These are phyloP conservation scores for Trichosporon coremiiforme DNA, from an alignment of 1,284 basidiomycete species.

Conservation along the genomic window DNA sequence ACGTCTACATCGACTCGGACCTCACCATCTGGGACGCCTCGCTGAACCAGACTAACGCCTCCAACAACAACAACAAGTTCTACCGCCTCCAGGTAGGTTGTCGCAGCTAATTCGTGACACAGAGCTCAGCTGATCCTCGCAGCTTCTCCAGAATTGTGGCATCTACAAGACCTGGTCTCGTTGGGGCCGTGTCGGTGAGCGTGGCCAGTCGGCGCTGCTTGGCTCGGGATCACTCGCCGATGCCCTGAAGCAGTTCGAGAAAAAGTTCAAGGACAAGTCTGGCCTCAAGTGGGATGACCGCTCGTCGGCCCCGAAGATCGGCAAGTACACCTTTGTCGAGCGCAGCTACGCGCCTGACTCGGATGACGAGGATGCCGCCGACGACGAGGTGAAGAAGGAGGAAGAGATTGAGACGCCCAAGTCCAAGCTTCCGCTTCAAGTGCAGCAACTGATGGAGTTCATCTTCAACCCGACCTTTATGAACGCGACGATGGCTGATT, in stretches of 20 bases:
- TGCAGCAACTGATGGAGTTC: slow-evolving; percentile 61
- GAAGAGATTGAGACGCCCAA: slow-evolving; percentile 21
- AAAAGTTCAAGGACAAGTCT: slow-evolving; percentile 36
- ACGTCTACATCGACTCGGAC: slow-evolving; percentile 61
- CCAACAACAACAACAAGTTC: slow-evolving; percentile 67
- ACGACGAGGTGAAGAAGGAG: slow-evolving; percentile 26
- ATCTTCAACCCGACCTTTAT: slow-evolving; percentile 61
- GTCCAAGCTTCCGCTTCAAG: slow-evolving; percentile 25
- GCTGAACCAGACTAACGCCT: slow-evolving; percentile 68
- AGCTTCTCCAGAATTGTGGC: slow-evolving; percentile 23
- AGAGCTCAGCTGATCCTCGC: too few species aligned
- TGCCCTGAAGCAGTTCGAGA: slow-evolving; percentile 25
- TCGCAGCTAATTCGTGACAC: too few species aligned
- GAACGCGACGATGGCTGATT: slow-evolving; percentile 64
- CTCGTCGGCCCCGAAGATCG: slow-evolving; percentile 15
- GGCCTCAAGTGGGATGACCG: slow-evolving; percentile 29
- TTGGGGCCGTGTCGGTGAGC: slow-evolving; percentile 36
- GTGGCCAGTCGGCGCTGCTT: slow-evolving; percentile 23
- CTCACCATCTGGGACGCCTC: slow-evolving; percentile 66
- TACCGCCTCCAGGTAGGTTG: slow-evolving; percentile 32
- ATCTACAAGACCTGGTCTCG: slow-evolving; percentile 29
- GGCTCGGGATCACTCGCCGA: slow-evolving; percentile 18
- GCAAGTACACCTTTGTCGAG: slow-evolving; percentile 35
- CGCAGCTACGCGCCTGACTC: slow-evolving; percentile 31
- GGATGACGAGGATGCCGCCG: slow-evolving; percentile 24